Conservation (phyloP, 1,139 yeast genomes). For the Candida sanyaensis region DNA sequence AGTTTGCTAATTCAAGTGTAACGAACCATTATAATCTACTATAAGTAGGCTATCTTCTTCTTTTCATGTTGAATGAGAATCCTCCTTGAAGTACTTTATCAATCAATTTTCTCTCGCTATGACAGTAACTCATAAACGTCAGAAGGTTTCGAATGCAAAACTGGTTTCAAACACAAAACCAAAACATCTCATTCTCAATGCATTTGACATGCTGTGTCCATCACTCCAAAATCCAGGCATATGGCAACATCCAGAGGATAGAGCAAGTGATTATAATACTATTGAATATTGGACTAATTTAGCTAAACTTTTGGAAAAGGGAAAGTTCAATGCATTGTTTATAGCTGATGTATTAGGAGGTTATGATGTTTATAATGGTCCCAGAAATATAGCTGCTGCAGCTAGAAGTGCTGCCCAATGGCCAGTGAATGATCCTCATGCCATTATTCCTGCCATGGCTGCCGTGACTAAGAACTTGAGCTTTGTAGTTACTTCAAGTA, state of each 20-base stretch:
- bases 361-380: slow-evolving; percentile 43
- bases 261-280: slow-evolving; percentile 31
- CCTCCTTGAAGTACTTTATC: too few relatives aligned
- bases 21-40: neutral
- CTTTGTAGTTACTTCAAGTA: slow-evolving; percentile 41
- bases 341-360: slow-evolving; percentile 49
- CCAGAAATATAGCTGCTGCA: slow-evolving; percentile 32
- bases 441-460: slow-evolving; percentile 43
- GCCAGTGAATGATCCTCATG: slow-evolving; percentile 38
- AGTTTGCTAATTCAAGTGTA: neutral
- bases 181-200: slow-evolving; percentile 27
- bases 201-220: slow-evolving; percentile 39
- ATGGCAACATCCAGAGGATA: slow-evolving; percentile 45
- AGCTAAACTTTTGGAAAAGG: slow-evolving; percentile 45
- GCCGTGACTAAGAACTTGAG: slow-evolving; percentile 37
- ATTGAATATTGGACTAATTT: slow-evolving; percentile 47
- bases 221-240: slow-evolving; percentile 39
- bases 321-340: slow-evolving; percentile 44
- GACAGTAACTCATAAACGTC: neutral
- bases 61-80: too few relatives aligned
- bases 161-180: neutral
- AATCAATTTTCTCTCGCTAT: neutral
- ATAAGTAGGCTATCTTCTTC: neutral
- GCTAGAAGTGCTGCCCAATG: slow-evolving; percentile 42
- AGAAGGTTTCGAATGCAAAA: neutral